phyloP scores from a whole-genome alignment of 768 basidiomycete genomes.

The Mycena metata region DNA sequence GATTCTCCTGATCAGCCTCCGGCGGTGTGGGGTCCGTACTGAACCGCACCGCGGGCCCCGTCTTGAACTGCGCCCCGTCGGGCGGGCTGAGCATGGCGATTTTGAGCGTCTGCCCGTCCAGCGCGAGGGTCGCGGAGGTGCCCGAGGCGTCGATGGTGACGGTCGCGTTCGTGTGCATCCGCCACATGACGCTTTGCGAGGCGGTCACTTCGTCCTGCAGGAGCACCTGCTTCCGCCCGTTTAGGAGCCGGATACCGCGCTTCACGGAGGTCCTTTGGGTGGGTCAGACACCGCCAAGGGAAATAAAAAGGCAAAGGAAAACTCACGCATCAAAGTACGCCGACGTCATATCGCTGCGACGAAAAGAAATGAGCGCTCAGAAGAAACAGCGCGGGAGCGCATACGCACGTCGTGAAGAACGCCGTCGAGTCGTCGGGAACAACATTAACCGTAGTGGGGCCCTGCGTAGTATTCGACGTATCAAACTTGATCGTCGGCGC shows the following conservation, averaged over 20 bases:
- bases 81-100: too few relatives aligned
- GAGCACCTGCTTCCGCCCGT: constrained; percentile 88
- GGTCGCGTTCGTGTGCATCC: constrained; percentile 97
- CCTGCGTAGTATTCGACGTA: constrained; percentile 73
- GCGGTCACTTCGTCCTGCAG: constrained; percentile 92
- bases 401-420: constrained; percentile 57
- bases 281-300: background rate
- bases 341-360: constrained; percentile 68
- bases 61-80: constrained; percentile 72
- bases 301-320: constrained; percentile 19
- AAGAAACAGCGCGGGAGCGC: background rate
- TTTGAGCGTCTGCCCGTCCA: too few relatives aligned
- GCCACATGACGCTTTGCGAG: constrained; percentile 80
- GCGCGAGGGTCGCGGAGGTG: constrained; percentile 77
- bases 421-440: constrained; percentile 77
- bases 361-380: background rate
- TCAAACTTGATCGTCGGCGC: constrained; percentile 71
- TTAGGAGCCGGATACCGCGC: constrained; percentile 89
- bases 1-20: constrained; percentile 78
- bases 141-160: constrained; percentile 58
- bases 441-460: constrained; percentile 84
- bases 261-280: constrained; percentile 73
- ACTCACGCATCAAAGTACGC: constrained; percentile 84
- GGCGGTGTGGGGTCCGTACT: constrained; percentile 72
- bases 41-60: constrained; percentile 67